Percentiles rank a stretch among this genome's conserved stretches.
Evolutionary conservation across 306 rosid genomes (phyloP).

Genomic region (Cotoneaster glaucophyllus): DNA sequence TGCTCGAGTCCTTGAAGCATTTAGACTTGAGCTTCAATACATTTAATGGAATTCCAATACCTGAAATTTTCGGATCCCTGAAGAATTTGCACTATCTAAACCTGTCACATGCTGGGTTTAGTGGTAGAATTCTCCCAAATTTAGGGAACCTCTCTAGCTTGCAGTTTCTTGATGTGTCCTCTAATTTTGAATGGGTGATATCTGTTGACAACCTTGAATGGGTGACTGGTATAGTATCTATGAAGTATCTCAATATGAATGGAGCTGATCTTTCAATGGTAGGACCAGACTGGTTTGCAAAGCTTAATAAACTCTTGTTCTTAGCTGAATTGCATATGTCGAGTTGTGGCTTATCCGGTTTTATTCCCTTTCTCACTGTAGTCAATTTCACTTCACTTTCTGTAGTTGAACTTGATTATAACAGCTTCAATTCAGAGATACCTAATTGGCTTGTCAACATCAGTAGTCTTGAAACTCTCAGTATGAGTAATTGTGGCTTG

Average conservation of each 20-base stretch:
- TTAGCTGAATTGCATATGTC: slow-evolving; percentile 33
- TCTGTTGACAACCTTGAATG: slow-evolving; percentile 20
- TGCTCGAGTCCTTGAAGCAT: slow-evolving; percentile 27
- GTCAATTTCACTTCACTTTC: slow-evolving; percentile 37
- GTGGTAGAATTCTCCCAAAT: slow-evolving; percentile 21
- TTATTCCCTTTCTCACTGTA: slow-evolving; percentile 11
- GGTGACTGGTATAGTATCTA: slow-evolving; percentile 27
- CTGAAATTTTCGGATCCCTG: slow-evolving; percentile 28
- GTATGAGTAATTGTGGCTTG: slow-evolving; percentile 1
- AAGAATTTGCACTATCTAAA: slow-evolving; percentile 35
- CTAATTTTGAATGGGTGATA: too few species aligned
- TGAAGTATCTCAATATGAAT: slow-evolving; percentile 33
- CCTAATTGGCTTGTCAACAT: slow-evolving; percentile 39
- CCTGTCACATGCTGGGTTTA: slow-evolving; percentile 35
- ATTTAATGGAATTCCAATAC: slow-evolving; percentile 23
- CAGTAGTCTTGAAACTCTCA: slow-evolving; percentile 23
- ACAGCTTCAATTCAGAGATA: slow-evolving; percentile 23
- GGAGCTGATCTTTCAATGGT: slow-evolving; percentile 29
- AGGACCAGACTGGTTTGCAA: slow-evolving; percentile 21
- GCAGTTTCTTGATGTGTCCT: slow-evolving; percentile 26
- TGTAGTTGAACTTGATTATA: slow-evolving; percentile 18
- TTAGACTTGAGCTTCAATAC: slow-evolving; percentile 44
- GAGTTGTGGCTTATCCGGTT: slow-evolving; percentile 6
- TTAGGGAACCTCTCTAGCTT: slow-evolving; percentile 33
- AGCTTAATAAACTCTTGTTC: slow-evolving; percentile 16